A percentile compares a stretch with the other conserved stretches of the same genome.
Conservation (phyloP, 345 rosid species). For the Populus euphratica region DNA sequence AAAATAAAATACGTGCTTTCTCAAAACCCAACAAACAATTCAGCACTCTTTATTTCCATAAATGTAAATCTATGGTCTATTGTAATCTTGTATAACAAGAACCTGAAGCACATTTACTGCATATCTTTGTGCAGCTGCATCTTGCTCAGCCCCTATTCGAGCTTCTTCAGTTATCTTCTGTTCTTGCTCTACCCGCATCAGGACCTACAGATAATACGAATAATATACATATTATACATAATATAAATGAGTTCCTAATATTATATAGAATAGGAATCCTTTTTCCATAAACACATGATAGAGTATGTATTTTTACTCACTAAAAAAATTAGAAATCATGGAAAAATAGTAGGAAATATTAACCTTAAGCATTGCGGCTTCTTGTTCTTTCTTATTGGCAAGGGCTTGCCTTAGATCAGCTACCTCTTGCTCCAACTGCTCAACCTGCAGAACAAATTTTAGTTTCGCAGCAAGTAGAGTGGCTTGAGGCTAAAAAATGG, state of each 20-base stretch:
- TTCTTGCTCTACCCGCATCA: slow-evolving; percentile 83
- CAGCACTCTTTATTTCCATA: background rate
- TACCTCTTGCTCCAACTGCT: slow-evolving; percentile 67
- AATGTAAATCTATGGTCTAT: background rate
- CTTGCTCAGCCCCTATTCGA: slow-evolving; percentile 68
- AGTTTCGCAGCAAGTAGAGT: slow-evolving; percentile 14
- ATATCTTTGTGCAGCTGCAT: slow-evolving; percentile 64
- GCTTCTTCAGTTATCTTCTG: slow-evolving; percentile 92
- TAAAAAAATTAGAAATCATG: background rate
- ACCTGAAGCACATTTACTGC: slow-evolving; percentile 73
- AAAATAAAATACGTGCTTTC: background rate
- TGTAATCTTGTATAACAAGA: slow-evolving; percentile 6
- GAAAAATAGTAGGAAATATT: background rate
- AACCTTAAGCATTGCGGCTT: slow-evolving; percentile 78
- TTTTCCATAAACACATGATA: background rate
- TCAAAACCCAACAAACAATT: background rate
- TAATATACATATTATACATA: background rate
- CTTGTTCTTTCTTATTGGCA: slow-evolving; percentile 81
- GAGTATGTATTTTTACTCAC: background rate
- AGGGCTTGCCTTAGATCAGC: slow-evolving; percentile 53
- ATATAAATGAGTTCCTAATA: slow-evolving; percentile 2
- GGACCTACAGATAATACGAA: slow-evolving; percentile 42
- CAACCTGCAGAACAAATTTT: slow-evolving; percentile 47
- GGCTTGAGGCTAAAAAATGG: slow-evolving; percentile 14
- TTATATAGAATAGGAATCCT: background rate